Evolutionary conservation across 306 rosid species (phyloP).

Genomic region (Cyamopsis tetragonoloba): DNA sequence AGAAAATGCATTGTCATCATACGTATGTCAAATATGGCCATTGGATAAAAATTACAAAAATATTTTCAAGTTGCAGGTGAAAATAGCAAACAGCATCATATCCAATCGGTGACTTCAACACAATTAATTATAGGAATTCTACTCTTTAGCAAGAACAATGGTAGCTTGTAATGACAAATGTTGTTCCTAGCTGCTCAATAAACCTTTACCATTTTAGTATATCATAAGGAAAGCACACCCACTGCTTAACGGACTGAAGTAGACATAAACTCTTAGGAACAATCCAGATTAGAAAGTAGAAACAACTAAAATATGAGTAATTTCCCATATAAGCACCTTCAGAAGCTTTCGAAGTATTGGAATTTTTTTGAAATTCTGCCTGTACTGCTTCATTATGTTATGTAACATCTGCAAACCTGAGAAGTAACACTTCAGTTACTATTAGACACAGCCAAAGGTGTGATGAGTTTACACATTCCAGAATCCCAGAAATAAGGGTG

Average conservation of each 20-base stretch:
- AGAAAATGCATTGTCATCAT: neutral
- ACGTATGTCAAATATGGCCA: neutral
- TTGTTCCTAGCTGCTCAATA: neutral
- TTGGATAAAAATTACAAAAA: slow-evolving; percentile 1
- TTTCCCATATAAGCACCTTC: slow-evolving; percentile 53
- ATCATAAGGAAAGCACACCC: neutral
- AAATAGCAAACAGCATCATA: neutral
- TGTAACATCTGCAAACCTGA: slow-evolving; percentile 98
- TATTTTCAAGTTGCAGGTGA: neutral
- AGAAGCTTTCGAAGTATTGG: slow-evolving; percentile 98
- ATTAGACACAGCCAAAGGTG: slow-evolving; percentile 12
- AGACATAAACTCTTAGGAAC: slow-evolving; percentile 1
- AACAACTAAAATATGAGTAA: slow-evolving; percentile 9
- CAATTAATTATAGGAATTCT: neutral
- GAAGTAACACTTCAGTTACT: slow-evolving; percentile 27
- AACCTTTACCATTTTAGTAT: slow-evolving; percentile 4
- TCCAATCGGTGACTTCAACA: slow-evolving; percentile 8
- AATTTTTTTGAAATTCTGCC: slow-evolving; percentile 89
- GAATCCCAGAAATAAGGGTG: neutral
- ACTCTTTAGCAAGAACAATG: neutral
- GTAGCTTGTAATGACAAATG: neutral
- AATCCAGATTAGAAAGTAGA: slow-evolving; percentile 21
- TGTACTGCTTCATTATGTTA: slow-evolving; percentile 83
- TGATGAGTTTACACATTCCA: neutral
- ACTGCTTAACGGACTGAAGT: neutral